A percentile compares a stretch with the other conserved stretches of the same genome.
Conservation (phyloP, 2,329 filamentous ascomycete genomes). For the Raffaelea arxii region DNA sequence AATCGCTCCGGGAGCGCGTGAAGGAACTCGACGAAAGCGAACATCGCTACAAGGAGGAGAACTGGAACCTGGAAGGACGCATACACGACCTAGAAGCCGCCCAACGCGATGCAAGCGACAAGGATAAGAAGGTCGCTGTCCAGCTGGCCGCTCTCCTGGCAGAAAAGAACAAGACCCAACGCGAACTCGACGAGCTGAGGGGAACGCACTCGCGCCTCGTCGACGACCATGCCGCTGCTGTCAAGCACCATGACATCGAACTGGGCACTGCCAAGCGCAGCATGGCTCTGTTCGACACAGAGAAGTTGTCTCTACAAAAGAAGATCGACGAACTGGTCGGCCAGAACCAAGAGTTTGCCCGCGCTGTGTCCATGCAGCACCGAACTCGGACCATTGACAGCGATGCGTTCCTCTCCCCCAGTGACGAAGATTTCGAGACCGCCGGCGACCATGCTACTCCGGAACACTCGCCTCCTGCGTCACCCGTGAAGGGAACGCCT, state of each 20-base stretch:
- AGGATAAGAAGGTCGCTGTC: conserved; percentile 72
- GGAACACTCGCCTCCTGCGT: conserved; percentile 82
- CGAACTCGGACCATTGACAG: conserved; percentile 58
- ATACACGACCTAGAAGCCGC: conserved; percentile 71
- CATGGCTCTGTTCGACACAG: conserved; percentile 66
- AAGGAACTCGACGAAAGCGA: conserved; percentile 86
- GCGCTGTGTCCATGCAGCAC: conserved; percentile 61
- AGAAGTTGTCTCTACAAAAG: conserved; percentile 67
- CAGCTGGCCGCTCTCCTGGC: conserved; percentile 57
- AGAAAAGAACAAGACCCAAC: conserved; percentile 70
- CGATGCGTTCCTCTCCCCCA: conserved; percentile 47
- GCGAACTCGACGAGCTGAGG: conserved; percentile 86
- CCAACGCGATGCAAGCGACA: conserved; percentile 67
- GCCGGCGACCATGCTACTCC: conserved; percentile 64
- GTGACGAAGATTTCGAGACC: conserved; percentile 54
- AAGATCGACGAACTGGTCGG: conserved; percentile 80
- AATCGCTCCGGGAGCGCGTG: conserved; percentile 69
- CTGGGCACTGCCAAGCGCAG: conserved; percentile 74
- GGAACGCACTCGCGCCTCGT: conserved; percentile 65
- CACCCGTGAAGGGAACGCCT: conserved; percentile 84
- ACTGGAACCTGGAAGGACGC: conserved; percentile 92
- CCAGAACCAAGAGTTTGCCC: conserved; percentile 87
- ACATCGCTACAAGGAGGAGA: conserved; percentile 94
- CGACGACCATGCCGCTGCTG: conserved; percentile 67
- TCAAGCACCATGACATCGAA: conserved; percentile 85